phyloP scores from a whole-genome alignment of 2,329 filamentous ascomycete species.

The Epichloe scottii region DNA sequence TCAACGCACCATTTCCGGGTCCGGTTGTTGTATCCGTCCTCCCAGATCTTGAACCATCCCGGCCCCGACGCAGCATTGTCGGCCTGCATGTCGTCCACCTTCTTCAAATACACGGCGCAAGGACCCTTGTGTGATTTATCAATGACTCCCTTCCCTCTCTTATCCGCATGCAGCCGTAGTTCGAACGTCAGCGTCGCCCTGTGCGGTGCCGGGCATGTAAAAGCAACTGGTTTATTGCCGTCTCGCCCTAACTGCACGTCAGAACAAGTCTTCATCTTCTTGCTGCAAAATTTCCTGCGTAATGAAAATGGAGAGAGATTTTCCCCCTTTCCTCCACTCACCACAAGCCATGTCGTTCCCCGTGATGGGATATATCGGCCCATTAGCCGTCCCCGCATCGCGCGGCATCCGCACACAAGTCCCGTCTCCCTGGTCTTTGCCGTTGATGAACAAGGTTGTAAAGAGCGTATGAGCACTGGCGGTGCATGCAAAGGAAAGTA shows the following conservation, averaged over 20 bases:
- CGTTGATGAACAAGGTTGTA: conserved; percentile 50
- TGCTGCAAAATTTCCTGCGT: not conserved
- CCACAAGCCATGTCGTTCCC: conserved; percentile 60
- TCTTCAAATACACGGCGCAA: conserved; percentile 63
- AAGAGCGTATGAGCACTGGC: conserved; percentile 47
- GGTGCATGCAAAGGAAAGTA: conserved; percentile 24
- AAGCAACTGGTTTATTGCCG: conserved; percentile 32
- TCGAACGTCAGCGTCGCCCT: conserved; percentile 52
- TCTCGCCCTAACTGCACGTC: conserved; percentile 23
- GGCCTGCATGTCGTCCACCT: conserved; percentile 41
- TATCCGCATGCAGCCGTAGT: conserved; percentile 50
- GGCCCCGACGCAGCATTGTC: conserved; percentile 40
- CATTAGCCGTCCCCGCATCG: conserved; percentile 36
- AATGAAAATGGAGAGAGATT: not conserved
- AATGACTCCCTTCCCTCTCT: conserved; percentile 39
- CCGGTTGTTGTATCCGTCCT: conserved; percentile 48
- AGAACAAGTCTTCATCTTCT: not conserved
- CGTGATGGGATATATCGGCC: conserved; percentile 43
- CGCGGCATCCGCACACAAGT: conserved; percentile 58
- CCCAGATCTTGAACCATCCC: conserved; percentile 72
- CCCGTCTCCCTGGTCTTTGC: conserved; percentile 53
- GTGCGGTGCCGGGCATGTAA: conserved; percentile 34
- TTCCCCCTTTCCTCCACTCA: conserved; percentile 21
- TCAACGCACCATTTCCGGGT: conserved; percentile 56
- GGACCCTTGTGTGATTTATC: conserved; percentile 53